Percentiles rank a stretch among this genome's conserved stretches.
These are phyloP conservation scores for Lachancea sp. DNA, from an alignment of 805 yeast genomes.

Conservation along the genomic window DNA sequence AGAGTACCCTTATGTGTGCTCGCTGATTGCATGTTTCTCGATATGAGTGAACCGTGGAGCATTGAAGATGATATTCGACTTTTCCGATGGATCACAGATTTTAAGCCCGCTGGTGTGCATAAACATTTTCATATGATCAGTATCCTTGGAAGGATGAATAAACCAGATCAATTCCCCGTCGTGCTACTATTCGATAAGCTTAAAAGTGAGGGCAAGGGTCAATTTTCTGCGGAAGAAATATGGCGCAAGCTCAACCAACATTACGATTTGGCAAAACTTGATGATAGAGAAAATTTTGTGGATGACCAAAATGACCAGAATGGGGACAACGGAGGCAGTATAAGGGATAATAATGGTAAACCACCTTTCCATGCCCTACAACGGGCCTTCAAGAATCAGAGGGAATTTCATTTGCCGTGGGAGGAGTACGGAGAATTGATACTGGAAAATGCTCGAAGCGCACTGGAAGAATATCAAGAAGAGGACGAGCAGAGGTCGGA, in stretches of 20 bases:
- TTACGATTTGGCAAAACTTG: constrained; percentile 55
- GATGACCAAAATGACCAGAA: constrained; percentile 3
- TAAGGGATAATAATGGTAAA: constrained; percentile 6
- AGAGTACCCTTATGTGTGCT: no score
- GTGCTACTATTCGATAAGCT: constrained; percentile 20
- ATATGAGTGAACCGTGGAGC: constrained; percentile 41
- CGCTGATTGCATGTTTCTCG: no score
- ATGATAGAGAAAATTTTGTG: constrained; percentile 42
- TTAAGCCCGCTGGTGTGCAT: constrained; percentile 59
- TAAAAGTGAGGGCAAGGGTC: constrained; percentile 19
- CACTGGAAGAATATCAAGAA: constrained; percentile 6
- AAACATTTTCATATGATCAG: constrained; percentile 40
- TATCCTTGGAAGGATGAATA: constrained; percentile 32
- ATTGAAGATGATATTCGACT: constrained; percentile 56
- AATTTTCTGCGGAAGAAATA: constrained; percentile 44
- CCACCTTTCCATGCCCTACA: constrained; percentile 8
- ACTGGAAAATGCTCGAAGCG: constrained; percentile 32
- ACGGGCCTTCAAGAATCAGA: constrained; percentile 7
- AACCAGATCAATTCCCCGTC: constrained; percentile 38
- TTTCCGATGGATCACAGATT: constrained; percentile 54
- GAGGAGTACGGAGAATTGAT: constrained; percentile 40
- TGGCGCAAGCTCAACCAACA: constrained; percentile 49
- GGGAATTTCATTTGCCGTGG: constrained; percentile 40
- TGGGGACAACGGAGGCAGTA: constrained; percentile 9
- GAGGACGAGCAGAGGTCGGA: constrained; percentile 1